Evolutionary conservation across 2,329 filamentous ascomycete genomes (phyloP), one percentile per base, ranked within the genome.

Genomic region (Xylariales sp.): DNA sequence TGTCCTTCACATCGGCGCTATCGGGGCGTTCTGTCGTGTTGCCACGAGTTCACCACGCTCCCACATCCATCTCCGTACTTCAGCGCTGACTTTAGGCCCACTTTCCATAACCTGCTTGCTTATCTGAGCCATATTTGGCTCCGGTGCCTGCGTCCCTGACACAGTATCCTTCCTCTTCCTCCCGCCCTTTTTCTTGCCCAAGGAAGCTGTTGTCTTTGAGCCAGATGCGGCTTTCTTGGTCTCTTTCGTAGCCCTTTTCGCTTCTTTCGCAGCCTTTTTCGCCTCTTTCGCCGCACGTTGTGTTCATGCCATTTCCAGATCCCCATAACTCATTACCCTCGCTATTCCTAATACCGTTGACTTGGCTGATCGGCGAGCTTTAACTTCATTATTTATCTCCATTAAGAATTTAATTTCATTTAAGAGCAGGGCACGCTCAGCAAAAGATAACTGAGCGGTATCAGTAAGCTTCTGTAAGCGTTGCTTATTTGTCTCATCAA

Each of bases 211-310:
- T 15, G 10, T 10, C 28, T 30, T 30, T 30, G 14, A 30, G 28
- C 10, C 28, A 8, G 10, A 30, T 30, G 28, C 28, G 28, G 28
- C 28, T 30, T 30, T 30, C 28, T 30, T 30, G 14, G 28, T 16
- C 28, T 12, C 10, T 15, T 30, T 30, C 10, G 28, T 16, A 30
- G 28, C 28, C 14, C 3, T 30, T 30, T 15, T 5, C n/a, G 28
- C 28, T 16, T 30, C 28, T 30, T 30, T 30, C 28, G 28, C 28
- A 30, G 14, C n/a, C n/a, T n/a, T n/a, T n/a, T n/a, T n/a, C n/a
- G n/a, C n/a, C n/a, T n/a, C n/a, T n/a, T n/a, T n/a, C n/a, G n/a
- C n/a, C n/a, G n/a, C 14, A 12, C 28, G 28, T 16, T 30, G 13
- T 16, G 14, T 16, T 30, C 28, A 16, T 30, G 28, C 28, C 28